These are phyloP conservation scores for Amborella trichopoda DNA, from an alignment of 164 flowering plant genomes.

Conservation along the genomic window DNA sequence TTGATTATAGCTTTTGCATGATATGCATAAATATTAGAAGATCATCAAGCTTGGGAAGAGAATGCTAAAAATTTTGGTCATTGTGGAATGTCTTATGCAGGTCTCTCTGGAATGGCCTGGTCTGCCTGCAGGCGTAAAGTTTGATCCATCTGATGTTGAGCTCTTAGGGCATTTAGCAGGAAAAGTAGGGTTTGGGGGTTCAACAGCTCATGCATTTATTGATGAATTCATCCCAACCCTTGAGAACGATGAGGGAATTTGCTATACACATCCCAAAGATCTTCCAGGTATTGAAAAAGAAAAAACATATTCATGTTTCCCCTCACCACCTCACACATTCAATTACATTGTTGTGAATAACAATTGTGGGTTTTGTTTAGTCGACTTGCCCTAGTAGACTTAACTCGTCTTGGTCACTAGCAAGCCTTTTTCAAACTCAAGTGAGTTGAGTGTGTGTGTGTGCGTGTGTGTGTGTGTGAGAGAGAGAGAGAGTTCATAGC, in stretches of 20 bases:
- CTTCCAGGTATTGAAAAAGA: slow-evolving; percentile 62
- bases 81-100: slow-evolving; percentile 31
- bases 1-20: too few relatives aligned
- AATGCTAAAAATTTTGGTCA: too few relatives aligned
- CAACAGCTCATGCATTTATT: slow-evolving; percentile 54
- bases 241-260: slow-evolving; percentile 59
- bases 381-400: too few relatives aligned
- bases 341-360: too few relatives aligned
- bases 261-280: slow-evolving; percentile 81
- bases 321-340: background rate
- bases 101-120: slow-evolving; percentile 81
- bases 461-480: too few relatives aligned
- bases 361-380: too few relatives aligned
- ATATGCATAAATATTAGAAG: too few relatives aligned
- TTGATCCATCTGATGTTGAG: slow-evolving; percentile 84
- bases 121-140: slow-evolving; percentile 81
- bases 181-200: slow-evolving; percentile 46
- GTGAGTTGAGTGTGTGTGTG: too few relatives aligned
- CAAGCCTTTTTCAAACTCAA: too few relatives aligned
- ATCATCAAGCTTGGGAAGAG: too few relatives aligned
- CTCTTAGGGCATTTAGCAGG: slow-evolving; percentile 70
- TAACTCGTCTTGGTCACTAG: too few relatives aligned
- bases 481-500: too few relatives aligned
- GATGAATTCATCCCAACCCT: slow-evolving; percentile 89
- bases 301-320: background rate